Percentiles rank a stretch among this genome's conserved stretches.
These are phyloP conservation scores for Trichoderma breve DNA, from an alignment of 2,329 filamentous ascomycete species.

Conservation along the genomic window DNA sequence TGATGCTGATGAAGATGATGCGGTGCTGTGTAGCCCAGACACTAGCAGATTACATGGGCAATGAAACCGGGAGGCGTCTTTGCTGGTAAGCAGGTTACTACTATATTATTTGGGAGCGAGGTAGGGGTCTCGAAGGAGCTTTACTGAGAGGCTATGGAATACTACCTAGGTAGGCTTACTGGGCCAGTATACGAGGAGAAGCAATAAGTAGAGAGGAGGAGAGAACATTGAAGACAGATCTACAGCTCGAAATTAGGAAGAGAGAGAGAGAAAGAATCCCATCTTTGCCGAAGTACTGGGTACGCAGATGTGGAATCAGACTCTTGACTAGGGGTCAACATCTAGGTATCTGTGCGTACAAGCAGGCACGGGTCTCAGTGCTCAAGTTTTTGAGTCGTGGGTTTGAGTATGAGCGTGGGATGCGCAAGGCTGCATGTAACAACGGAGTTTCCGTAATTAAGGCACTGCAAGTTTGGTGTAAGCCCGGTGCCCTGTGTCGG, in stretches of 20 bases:
- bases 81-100: not conserved
- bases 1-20: not conserved
- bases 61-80: not conserved
- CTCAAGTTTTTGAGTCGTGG: not conserved
- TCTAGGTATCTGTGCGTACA: not conserved
- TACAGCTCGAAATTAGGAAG: not conserved
- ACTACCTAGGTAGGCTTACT: not conserved
- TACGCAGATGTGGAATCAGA: not conserved
- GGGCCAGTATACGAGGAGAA: not conserved
- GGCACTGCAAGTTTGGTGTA: not conserved
- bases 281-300: not conserved
- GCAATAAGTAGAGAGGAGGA: not conserved
- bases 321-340: not conserved
- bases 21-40: not conserved
- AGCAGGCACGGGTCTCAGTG: not conserved
- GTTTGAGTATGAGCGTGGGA: not conserved
- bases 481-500: not conserved
- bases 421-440: not conserved
- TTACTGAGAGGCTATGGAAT: not conserved
- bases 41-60: not conserved
- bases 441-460: slow-evolving; percentile 5
- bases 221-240: not conserved
- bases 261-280: not conserved
- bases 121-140: not conserved
- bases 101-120: not conserved